Conservation (phyloP, 495 filamentous ascomycete genomes). For the Sordaria brevicollis region DNA sequence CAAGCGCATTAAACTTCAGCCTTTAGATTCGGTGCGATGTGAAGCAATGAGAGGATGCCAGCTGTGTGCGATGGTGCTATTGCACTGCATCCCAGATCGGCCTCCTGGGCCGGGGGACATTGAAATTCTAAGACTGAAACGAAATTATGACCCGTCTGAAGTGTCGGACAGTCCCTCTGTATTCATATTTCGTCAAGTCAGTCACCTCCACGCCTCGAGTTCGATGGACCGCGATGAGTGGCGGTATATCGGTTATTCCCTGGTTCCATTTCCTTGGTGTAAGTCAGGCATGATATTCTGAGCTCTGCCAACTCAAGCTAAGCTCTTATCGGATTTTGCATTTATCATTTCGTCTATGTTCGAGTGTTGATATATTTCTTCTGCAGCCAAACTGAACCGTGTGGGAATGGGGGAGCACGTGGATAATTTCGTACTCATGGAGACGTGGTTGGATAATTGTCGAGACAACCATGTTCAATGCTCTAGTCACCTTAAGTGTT, state of each 20-base stretch:
- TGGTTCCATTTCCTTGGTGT: neutral
- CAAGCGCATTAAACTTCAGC: neutral
- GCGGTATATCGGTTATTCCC: neutral
- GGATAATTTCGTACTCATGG: neutral
- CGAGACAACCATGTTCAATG: neutral
- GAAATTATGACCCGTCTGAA: neutral
- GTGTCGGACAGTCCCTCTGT: rapidly evolving
- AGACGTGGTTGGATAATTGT: neutral
- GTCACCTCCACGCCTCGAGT: no score
- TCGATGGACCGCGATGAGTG: no score
- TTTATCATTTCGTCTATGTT: neutral
- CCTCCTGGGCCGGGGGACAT: neutral
- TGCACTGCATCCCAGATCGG: neutral
- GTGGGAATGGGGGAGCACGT: neutral
- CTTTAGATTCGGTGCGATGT: neutral
- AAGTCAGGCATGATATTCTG: neutral
- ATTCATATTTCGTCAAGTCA: neutral
- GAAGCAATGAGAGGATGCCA: neutral
- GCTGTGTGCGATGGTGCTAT: neutral
- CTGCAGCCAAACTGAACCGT: neutral
- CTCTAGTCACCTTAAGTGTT: neutral
- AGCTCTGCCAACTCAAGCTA: no score
- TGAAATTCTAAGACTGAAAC: neutral
- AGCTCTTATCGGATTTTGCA: no score
- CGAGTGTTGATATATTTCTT: neutral